phyloP scores from a whole-genome alignment of 441 rosid species.

The Gossypium gossypioides region DNA sequence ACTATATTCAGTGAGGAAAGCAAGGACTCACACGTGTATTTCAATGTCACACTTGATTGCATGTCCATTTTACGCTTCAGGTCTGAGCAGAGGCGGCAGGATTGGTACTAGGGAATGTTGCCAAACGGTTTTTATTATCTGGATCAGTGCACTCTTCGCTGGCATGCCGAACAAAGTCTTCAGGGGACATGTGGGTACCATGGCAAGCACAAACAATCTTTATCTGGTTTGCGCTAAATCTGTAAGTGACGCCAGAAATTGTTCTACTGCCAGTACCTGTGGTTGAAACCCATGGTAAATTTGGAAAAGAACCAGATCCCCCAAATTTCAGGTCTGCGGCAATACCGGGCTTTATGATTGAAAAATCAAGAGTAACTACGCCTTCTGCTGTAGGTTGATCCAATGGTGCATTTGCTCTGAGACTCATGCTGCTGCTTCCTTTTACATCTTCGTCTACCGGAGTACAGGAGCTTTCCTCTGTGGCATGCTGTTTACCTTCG shows the following conservation, averaged over 20 bases:
- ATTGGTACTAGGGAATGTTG: constrained; percentile 33
- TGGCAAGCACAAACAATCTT: constrained; percentile 93
- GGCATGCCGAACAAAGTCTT: constrained; percentile 82
- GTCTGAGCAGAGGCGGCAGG: constrained; percentile 78
- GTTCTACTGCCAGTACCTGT: constrained; percentile 73
- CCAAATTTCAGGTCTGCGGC: constrained; percentile 70
- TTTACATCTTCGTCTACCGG: constrained; percentile 39
- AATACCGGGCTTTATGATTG: constrained; percentile 75
- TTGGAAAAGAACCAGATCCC: constrained; percentile 75
- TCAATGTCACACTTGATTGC: not conserved
- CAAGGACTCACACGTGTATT: not conserved
- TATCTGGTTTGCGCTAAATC: constrained; percentile 57
- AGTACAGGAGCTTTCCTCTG: constrained; percentile 70
- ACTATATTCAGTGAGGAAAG: not conserved
- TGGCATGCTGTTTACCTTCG: constrained; percentile 49
- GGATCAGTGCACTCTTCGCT: constrained; percentile 51
- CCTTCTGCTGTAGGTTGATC: constrained; percentile 31
- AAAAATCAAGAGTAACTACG: constrained; percentile 40
- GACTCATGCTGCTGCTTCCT: constrained; percentile 28
- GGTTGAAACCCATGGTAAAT: constrained; percentile 92
- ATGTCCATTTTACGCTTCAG: constrained; percentile 22
- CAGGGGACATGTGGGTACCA: constrained; percentile 71
- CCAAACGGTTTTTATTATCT: constrained; percentile 36
- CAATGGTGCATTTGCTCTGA: constrained; percentile 30
- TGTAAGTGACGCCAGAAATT: constrained; percentile 79